phyloP scores from a whole-genome alignment of 1,284 basidiomycete genomes.

The Pseudomicrostroma phylloplanum region DNA sequence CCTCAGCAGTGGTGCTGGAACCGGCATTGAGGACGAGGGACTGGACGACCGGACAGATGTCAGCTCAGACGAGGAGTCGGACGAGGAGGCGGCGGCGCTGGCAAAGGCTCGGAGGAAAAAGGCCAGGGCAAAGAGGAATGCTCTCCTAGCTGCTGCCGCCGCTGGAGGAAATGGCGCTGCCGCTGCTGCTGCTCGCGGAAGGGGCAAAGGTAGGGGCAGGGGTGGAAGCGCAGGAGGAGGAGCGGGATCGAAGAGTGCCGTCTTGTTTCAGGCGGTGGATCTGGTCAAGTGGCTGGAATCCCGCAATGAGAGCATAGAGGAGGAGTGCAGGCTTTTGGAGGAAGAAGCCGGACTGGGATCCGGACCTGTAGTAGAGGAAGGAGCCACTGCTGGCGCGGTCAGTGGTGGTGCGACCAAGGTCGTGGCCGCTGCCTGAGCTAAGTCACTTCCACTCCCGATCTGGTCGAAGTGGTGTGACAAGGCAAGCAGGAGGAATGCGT shows the following conservation, averaged over 20 bases:
- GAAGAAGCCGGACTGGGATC: slow-evolving; percentile 5
- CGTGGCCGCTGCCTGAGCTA: no score
- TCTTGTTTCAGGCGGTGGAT: slow-evolving; percentile 49
- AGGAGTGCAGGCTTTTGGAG: slow-evolving; percentile 36
- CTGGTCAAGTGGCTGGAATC: slow-evolving; percentile 45
- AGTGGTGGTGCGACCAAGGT: not conserved
- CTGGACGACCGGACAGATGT: slow-evolving; percentile 41
- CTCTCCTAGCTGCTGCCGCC: not conserved
- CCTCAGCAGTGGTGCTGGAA: slow-evolving; percentile 42
- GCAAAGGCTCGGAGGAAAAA: slow-evolving; percentile 10
- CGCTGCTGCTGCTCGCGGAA: slow-evolving; percentile 16
- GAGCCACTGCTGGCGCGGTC: not conserved
- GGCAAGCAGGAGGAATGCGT: no score
- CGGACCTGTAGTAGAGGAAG: not conserved
- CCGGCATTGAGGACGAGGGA: slow-evolving; percentile 48
- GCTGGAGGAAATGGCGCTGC: slow-evolving; percentile 1
- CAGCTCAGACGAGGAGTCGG: slow-evolving; percentile 28
- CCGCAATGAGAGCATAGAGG: slow-evolving; percentile 29
- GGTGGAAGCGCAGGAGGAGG: slow-evolving; percentile 46
- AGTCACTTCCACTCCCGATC: no score
- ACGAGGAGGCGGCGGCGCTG: slow-evolving; percentile 15
- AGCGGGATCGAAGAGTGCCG: slow-evolving; percentile 44
- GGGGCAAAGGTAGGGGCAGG: slow-evolving; percentile 43
- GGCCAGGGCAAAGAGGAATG: slow-evolving; percentile 9
- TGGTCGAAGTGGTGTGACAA: no score